Base-by-base conservation (phyloP, 352 stramenopile species). In the Phytophthora europaea region DNA sequence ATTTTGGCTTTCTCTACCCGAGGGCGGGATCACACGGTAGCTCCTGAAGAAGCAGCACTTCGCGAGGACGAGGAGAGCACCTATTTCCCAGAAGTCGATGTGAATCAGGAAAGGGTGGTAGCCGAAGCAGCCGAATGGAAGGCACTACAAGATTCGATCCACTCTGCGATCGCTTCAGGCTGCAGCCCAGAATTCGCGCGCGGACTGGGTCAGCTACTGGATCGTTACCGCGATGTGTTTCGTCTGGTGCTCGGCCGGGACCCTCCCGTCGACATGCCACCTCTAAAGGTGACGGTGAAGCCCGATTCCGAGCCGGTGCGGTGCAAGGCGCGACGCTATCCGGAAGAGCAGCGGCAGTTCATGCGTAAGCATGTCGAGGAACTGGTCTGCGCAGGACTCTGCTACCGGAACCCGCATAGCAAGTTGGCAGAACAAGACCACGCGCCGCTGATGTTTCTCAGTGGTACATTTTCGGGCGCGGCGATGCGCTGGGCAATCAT, bases 401-500 rank as follows among this genome's bases (percentile, higher is more conserved):
- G 12, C 40, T 20, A 48, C 13, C 40, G 40, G 5, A 48, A 48
- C 15, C 13, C 40, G 40, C 40, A 48, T 18, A 48, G 13, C 40
- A 48, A 48, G 40, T 20, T 28, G 2, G 34, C 34, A 43, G 34
- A 43, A 43, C 34, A 43, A 16, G 34, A 43, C 34, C 34, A 43
- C 34, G 34, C 34, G 4, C 7, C 34, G 34, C 16, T 43, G 13
- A 16, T 43, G 34, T 43, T 43, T 43, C 34, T 43, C 7, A 13
- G 34, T 43, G 48, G 67, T 43, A 7, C 15, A 20, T 33, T 74
- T 45, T 18, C 52, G 20, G 48, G 23, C 33, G 15, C n/a, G 23
- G 2, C 60, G 55, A 47, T 7, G 31, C 38, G 53, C 36, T 75
- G 61, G 61, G 28, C 22, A 6, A 43, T 71, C 6, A 67, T 75